Conservation (phyloP, 2,329 filamentous ascomycete species). For the Calonectria honghensis region DNA sequence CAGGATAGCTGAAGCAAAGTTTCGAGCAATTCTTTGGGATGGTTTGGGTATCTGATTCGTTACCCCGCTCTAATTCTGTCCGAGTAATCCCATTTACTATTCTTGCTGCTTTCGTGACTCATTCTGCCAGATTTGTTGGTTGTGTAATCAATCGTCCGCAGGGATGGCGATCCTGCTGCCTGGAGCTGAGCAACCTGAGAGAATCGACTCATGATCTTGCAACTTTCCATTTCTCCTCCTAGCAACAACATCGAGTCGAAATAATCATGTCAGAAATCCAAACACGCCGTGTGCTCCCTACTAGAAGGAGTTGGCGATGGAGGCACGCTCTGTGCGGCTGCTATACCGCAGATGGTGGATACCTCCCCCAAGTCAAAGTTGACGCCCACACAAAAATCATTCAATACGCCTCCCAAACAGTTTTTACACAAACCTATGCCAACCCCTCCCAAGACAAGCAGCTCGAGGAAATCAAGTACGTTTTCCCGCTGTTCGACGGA, state of each 20-base stretch:
- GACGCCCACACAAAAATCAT: constrained; percentile 76
- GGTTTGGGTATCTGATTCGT: background rate
- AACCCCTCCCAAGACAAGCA: constrained; percentile 67
- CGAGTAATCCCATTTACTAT: background rate
- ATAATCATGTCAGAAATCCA: background rate
- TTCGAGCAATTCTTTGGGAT: no score
- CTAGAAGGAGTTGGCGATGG: background rate
- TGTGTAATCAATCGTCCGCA: no score
- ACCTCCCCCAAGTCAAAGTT: constrained; percentile 76
- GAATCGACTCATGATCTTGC: background rate
- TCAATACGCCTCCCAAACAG: constrained; percentile 69
- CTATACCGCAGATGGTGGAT: constrained; percentile 50
- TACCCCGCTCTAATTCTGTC: background rate
- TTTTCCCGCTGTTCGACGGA: constrained; percentile 83
- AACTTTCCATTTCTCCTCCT: background rate
- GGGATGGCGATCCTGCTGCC: constrained; percentile 1
- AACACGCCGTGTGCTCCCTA: background rate
- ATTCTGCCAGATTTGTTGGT: background rate
- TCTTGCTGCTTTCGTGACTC: background rate
- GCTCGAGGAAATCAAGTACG: constrained; percentile 74
- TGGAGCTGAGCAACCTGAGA: background rate
- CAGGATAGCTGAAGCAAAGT: background rate
- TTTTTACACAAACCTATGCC: constrained; percentile 74
- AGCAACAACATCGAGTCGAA: background rate
- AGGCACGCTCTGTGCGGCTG: background rate